Conservation (phyloP, 257 asterid genomes). For the Sherardia arvensis region DNA sequence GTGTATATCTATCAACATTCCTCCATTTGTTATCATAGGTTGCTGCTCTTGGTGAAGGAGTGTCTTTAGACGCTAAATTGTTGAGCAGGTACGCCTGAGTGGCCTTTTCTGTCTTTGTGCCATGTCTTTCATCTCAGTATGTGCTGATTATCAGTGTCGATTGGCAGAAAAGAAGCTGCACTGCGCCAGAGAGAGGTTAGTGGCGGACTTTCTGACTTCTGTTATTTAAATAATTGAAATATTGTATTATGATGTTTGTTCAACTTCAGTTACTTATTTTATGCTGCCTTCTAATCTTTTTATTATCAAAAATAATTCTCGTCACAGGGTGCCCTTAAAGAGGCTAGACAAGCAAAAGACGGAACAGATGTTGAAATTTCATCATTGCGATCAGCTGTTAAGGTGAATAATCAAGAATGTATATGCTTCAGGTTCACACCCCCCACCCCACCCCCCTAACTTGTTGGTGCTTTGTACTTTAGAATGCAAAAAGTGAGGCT, state of each 20-base stretch:
- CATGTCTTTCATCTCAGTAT: slow-evolving; percentile 15
- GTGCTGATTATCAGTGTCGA: slow-evolving; percentile 17
- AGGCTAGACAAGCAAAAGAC: slow-evolving; percentile 65
- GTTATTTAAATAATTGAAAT: not conserved
- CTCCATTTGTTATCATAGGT: slow-evolving; percentile 41
- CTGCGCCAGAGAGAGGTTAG: slow-evolving; percentile 93
- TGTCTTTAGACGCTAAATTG: slow-evolving; percentile 89
- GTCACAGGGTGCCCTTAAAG: slow-evolving; percentile 86
- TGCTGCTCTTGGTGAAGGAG: slow-evolving; percentile 94
- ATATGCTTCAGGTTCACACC: slow-evolving; percentile 13
- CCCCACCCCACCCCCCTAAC: slow-evolving; percentile 18
- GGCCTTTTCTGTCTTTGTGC: slow-evolving; percentile 7
- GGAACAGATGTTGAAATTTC: slow-evolving; percentile 55
- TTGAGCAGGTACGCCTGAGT: slow-evolving; percentile 64
- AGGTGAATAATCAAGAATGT: slow-evolving; percentile 34
- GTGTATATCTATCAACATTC: too few species aligned
- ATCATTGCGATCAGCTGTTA: slow-evolving; percentile 53
- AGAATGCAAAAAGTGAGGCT: slow-evolving; percentile 70
- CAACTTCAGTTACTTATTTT: not conserved
- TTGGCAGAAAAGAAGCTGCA: slow-evolving; percentile 88
- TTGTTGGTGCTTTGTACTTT: slow-evolving; percentile 22
- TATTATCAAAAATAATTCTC: not conserved
- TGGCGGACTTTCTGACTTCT: slow-evolving; percentile 12
- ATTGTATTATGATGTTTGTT: not conserved
- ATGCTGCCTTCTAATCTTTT: not conserved